Evolutionary conservation across 805 yeast species (phyloP).

Genomic region (Candida krabiensis): DNA sequence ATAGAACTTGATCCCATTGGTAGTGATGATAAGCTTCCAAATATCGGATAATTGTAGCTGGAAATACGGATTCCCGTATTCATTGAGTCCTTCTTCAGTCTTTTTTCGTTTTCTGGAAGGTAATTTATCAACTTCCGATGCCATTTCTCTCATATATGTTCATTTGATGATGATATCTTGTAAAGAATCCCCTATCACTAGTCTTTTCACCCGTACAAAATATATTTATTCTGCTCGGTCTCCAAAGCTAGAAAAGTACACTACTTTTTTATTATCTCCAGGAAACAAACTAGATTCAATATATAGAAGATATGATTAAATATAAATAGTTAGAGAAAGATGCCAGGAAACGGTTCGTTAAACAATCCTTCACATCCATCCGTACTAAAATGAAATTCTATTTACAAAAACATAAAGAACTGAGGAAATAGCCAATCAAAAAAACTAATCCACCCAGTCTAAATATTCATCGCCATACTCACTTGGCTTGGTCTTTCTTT

Average conservation of each 20-base stretch:
- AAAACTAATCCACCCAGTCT: conserved; percentile 50
- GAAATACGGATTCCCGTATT: conserved; percentile 10
- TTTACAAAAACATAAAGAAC: conserved; percentile 11
- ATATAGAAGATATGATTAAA: neutral
- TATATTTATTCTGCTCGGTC: no score
- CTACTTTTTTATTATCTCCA: no score
- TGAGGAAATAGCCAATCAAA: neutral
- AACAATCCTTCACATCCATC: neutral
- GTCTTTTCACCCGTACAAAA: no score
- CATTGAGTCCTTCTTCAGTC: neutral
- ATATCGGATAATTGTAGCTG: conserved; percentile 15
- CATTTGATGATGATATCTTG: no score
- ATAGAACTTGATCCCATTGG: conserved; percentile 26
- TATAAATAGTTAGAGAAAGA: neutral
- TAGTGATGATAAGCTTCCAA: conserved; percentile 25
- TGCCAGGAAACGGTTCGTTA: no score
- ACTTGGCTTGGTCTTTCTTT: conserved; percentile 52
- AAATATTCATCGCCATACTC: conserved; percentile 40
- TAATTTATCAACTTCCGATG: neutral
- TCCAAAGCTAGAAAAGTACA: no score
- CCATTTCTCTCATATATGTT: neutral
- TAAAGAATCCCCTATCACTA: no score
- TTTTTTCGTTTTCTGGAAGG: conserved; percentile 1
- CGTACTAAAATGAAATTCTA: conserved; percentile 1
- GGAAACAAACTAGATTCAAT: no score